Base-by-base conservation (phyloP, 495 filamentous ascomycete genomes). In the Cladorrhinum samala region DNA sequence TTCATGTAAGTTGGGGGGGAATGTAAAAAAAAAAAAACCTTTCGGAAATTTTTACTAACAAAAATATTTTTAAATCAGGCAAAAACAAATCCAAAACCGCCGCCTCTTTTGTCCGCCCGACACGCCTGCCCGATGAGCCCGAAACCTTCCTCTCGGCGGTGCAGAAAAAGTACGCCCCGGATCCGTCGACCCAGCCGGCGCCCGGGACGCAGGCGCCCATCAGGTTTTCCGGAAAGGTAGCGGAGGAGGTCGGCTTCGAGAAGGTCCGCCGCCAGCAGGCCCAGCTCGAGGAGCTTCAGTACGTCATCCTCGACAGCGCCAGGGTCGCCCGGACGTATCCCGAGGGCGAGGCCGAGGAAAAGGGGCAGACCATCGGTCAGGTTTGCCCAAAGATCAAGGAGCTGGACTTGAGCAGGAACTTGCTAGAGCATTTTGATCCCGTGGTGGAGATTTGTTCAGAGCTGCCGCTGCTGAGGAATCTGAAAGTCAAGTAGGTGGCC, bases 211-310 rank as follows among this genome's bases (percentile, higher is more conserved):
- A 59, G 20, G 60, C 72, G 41, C 73, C 76, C 48, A 87, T 96
- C 50, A 61, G 77, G 24, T 85, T 96, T 58, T 89, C 86, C 44
- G 83, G 66, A 17, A 98, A 98, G 67, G 78, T 93, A 20, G 91
- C 87, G 18, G 88, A 98, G 70, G 94, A 97, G 72, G 81, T 98
- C 19, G 93, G 93, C 40, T 97, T 97, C 64, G 91, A 94, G 49
- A 96, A 96, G 74, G 91, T 95, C 56, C 77, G 86, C 21, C 79
- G 78, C 54, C 80, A 91, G 69, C 83, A 90, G 49, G 84, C 88
- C 2, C 78, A 87, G 64, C 73, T 97, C 19, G 70, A 83, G 43
- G 86, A 91, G 61, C 75, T 97, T 53, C 82, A 77, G 51, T 83
- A 90, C 54, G 85, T 96, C 38, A 72, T 96, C 14, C 76, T 98